Evolutionary conservation across 345 rosid species (phyloP).

Genomic region (Boechera divaricarpa): DNA sequence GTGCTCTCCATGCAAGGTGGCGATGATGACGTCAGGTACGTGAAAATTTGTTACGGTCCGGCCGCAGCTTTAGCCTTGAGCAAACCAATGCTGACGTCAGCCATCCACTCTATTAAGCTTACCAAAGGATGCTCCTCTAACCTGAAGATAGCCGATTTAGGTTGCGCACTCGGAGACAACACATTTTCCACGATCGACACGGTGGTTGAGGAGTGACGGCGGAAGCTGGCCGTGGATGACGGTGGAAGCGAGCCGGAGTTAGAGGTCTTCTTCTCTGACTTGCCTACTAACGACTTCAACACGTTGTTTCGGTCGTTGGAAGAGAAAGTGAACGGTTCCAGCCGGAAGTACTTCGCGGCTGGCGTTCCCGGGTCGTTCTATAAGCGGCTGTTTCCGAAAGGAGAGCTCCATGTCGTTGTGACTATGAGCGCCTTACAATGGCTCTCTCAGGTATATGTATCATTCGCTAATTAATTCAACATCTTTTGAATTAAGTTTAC

Average conservation of each 20-base stretch:
- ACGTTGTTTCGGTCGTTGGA: conserved; percentile 44
- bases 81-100: conserved; percentile 54
- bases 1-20: conserved; percentile 66
- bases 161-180: conserved; percentile 60
- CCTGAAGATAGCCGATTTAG: conserved; percentile 57
- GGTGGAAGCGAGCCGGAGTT: conserved; percentile 38
- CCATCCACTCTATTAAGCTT: conserved; percentile 51
- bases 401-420: conserved; percentile 58
- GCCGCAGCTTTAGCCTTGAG: conserved; percentile 53
- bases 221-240: conserved; percentile 22
- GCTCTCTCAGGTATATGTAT: conserved; percentile 55
- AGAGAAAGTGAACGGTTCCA: conserved; percentile 19
- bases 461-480: background rate
- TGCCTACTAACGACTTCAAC: conserved; percentile 63
- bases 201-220: conserved; percentile 50
- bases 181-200: conserved; percentile 46
- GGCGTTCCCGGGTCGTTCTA: conserved; percentile 65
- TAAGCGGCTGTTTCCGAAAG: conserved; percentile 55
- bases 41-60: conserved; percentile 55
- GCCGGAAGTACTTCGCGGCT: conserved; percentile 49
- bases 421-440: conserved; percentile 64
- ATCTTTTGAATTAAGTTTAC: background rate
- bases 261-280: conserved; percentile 57
- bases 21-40: conserved; percentile 56
- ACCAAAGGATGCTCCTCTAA: conserved; percentile 21